Conservation (phyloP, 768 basidiomycete species). For the Phaffia australis region DNA sequence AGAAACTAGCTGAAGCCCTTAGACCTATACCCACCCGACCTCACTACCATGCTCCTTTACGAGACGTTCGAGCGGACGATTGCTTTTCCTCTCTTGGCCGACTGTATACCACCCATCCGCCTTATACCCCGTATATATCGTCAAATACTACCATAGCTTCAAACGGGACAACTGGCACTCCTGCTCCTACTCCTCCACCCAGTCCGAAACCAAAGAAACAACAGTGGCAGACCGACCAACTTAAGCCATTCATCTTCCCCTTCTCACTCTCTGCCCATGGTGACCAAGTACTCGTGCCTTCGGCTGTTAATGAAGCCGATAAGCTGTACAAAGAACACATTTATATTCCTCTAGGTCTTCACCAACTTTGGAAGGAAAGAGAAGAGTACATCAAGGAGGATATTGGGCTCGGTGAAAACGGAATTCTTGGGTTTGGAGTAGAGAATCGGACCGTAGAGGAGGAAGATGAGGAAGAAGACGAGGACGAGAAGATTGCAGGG, state of each 20-base stretch:
- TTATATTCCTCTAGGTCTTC: slow-evolving; percentile 74
- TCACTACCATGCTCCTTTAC: slow-evolving; percentile 63
- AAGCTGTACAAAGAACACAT: slow-evolving; percentile 78
- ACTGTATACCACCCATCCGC: not conserved
- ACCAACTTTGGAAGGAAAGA: slow-evolving; percentile 90
- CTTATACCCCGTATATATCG: not conserved
- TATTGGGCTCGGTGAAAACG: slow-evolving; percentile 60
- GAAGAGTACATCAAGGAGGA: slow-evolving; percentile 92
- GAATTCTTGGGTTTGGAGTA: slow-evolving; percentile 34
- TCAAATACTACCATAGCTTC: not conserved
- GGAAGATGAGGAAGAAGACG: slow-evolving; percentile 27
- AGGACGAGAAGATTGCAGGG: slow-evolving; percentile 38
- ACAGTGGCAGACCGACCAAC: slow-evolving; percentile 95
- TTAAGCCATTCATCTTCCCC: slow-evolving; percentile 84
- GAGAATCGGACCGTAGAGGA: slow-evolving; percentile 8
- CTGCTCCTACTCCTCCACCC: slow-evolving; percentile 72
- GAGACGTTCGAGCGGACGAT: slow-evolving; percentile 14
- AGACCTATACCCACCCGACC: slow-evolving; percentile 86
- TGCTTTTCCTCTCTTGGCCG: slow-evolving; percentile 20
- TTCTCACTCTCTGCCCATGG: slow-evolving; percentile 55
- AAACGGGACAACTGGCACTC: slow-evolving; percentile 52
- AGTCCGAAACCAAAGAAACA: slow-evolving; percentile 89
- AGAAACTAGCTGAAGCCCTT: slow-evolving; percentile 76
- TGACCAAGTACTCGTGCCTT: slow-evolving; percentile 68
- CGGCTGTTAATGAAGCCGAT: slow-evolving; percentile 92